phyloP scores from a whole-genome alignment of 2,329 filamentous ascomycete species.

The Truncatella angustata region DNA sequence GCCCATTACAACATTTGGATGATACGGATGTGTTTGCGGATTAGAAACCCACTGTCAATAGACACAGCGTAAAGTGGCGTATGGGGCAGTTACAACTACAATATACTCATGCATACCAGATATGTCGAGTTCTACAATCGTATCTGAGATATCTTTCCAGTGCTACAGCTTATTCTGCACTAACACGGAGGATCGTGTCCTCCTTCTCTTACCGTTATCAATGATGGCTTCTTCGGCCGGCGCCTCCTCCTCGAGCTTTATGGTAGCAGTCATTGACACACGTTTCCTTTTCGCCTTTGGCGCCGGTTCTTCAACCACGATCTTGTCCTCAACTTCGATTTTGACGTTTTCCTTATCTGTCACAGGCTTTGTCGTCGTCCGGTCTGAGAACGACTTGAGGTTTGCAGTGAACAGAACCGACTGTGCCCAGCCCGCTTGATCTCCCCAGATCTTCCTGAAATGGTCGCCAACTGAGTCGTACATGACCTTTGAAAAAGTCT shows the following conservation, averaged over 20 bases:
- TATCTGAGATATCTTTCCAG: too few species aligned
- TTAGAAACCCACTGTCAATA: background rate
- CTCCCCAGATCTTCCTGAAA: slow-evolving; percentile 86
- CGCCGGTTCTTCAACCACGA: slow-evolving; percentile 5
- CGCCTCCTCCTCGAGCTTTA: slow-evolving; percentile 6
- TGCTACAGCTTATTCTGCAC: too few species aligned
- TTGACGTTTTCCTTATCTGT: slow-evolving; percentile 24
- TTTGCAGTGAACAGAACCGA: slow-evolving; percentile 96
- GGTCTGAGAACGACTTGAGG: slow-evolving; percentile 77
- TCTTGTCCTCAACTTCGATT: slow-evolving; percentile 25
- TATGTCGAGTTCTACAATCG: too few species aligned
- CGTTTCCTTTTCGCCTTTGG: slow-evolving; percentile 2
- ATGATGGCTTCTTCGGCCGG: background rate
- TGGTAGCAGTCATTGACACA: slow-evolving; percentile 16
- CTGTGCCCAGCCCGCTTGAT: slow-evolving; percentile 95
- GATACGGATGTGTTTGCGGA: background rate
- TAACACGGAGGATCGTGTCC: slow-evolving; percentile 3
- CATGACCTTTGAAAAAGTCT: slow-evolving; percentile 81
- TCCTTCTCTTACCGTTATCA: slow-evolving; percentile 2
- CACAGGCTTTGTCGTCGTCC: slow-evolving; percentile 39
- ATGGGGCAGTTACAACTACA: background rate
- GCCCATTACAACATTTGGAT: background rate
- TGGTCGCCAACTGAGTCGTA: slow-evolving; percentile 90
- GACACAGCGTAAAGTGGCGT: background rate
- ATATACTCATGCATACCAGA: too few species aligned